phyloP scores from a whole-genome alignment of 2,329 filamentous ascomycete species.

The Fusarium napiforme region DNA sequence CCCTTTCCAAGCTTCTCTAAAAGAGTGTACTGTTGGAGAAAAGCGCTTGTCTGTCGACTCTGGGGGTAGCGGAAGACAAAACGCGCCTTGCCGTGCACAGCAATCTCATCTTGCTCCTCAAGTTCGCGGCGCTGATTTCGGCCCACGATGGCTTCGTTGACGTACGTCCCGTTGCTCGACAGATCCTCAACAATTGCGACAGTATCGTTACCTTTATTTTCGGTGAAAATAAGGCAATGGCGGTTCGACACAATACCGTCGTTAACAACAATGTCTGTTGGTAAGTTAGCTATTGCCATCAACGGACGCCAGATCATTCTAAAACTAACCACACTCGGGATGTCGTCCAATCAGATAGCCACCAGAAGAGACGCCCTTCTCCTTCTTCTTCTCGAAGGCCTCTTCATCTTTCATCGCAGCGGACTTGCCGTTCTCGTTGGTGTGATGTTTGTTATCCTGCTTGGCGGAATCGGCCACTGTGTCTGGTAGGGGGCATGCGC shows the following conservation, averaged over 20 bases:
- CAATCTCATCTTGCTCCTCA: conserved; percentile 89
- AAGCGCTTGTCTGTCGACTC: conserved; percentile 77
- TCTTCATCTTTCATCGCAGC: conserved; percentile 66
- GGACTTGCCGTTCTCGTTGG: conserved; percentile 57
- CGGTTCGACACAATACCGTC: conserved; percentile 88
- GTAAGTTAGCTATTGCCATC: conserved; percentile 29
- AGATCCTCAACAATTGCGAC: conserved; percentile 89
- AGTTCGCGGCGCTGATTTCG: conserved; percentile 92
- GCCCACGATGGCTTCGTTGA: conserved; percentile 91
- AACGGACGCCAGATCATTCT: not conserved
- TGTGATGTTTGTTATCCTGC: conserved; percentile 53
- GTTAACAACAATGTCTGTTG: conserved; percentile 74
- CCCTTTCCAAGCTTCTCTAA: conserved; percentile 91
- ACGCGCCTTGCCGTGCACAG: conserved; percentile 83
- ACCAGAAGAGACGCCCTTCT: conserved; percentile 72
- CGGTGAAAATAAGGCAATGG: conserved; percentile 75
- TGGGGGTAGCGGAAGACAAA: conserved; percentile 94
- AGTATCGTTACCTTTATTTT: conserved; percentile 67
- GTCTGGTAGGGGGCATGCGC: conserved; percentile 72
- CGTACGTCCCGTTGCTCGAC: conserved; percentile 95
- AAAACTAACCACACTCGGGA: conserved; percentile 83
- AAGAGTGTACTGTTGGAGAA: conserved; percentile 86
- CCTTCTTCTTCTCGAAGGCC: conserved; percentile 71
- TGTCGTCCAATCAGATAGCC: conserved; percentile 94
- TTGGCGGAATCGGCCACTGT: conserved; percentile 52